Conservation (phyloP, 1,284 basidiomycete genomes). For the Thecaphora frezii region DNA sequence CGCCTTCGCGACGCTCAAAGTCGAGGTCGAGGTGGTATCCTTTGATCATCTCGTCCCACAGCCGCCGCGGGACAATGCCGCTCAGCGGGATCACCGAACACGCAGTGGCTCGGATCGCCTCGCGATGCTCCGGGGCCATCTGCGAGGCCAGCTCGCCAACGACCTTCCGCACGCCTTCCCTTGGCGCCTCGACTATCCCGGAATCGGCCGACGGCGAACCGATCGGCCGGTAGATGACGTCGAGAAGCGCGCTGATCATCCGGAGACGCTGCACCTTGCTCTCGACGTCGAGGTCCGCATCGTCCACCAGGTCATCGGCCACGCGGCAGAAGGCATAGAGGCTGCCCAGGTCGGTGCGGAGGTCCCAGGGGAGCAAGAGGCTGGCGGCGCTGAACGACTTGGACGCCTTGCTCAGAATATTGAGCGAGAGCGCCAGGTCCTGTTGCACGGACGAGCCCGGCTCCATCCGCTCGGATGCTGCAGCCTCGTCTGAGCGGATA, state of each 20-base stretch:
- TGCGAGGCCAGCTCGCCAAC: too few relatives aligned
- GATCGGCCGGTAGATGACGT: conserved; percentile 15
- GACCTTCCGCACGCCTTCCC: not conserved
- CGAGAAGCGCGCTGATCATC: conserved; percentile 22
- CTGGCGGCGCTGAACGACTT: conserved; percentile 46
- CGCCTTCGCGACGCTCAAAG: conserved; percentile 19
- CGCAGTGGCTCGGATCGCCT: conserved; percentile 30
- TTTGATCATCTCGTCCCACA: conserved; percentile 48
- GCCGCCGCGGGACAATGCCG: conserved; percentile 29
- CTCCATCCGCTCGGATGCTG: conserved; percentile 1
- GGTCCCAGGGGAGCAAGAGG: conserved; percentile 47
- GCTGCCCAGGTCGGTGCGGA: conserved; percentile 44
- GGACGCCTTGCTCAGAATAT: conserved; percentile 32
- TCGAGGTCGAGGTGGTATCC: conserved; percentile 41
- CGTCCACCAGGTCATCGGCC: conserved; percentile 47
- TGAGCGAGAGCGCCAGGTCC: conserved; percentile 19
- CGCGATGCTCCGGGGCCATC: not conserved
- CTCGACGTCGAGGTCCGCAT: conserved; percentile 18
- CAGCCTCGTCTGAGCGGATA: conserved; percentile 11
- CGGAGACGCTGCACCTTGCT: conserved; percentile 17
- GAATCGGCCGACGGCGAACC: too few relatives aligned
- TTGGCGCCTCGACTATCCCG: not conserved
- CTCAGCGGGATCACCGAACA: conserved; percentile 38
- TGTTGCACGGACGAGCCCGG: conserved; percentile 16
- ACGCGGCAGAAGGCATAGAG: conserved; percentile 51